phyloP scores from a whole-genome alignment of 345 rosid species.

The Turnera subulata region DNA sequence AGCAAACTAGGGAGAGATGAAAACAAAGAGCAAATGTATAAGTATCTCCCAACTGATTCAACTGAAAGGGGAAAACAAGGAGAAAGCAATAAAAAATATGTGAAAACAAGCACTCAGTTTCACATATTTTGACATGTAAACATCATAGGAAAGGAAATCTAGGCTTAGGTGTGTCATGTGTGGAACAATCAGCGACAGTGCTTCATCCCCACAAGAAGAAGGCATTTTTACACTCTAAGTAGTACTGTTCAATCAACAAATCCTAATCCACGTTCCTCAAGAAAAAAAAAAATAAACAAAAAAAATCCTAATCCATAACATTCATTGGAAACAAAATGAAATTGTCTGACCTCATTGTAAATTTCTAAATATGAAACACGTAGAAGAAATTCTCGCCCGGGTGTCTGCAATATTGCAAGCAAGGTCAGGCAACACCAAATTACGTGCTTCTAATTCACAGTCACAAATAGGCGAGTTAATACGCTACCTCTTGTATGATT shows the following conservation, averaged over 20 bases:
- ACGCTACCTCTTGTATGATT: conserved; percentile 85
- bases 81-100: neutral
- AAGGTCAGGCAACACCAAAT: conserved; percentile 9
- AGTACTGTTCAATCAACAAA: no score
- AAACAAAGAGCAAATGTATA: neutral
- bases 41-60: neutral
- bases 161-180: no score
- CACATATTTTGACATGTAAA: neutral
- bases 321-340: neutral
- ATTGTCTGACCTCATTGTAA: conserved; percentile 74
- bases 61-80: neutral
- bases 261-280: no score
- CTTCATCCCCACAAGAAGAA: no score
- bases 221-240: no score
- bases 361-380: conserved; percentile 97
- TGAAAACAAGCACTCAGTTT: neutral
- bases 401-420: conserved; percentile 55
- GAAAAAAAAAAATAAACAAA: no score
- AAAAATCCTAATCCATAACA: neutral
- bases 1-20: neutral
- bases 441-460: conserved; percentile 1
- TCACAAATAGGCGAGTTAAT: conserved; percentile 4
- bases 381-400: conserved; percentile 86
- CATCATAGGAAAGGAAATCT: neutral
- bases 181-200: no score